Base-by-base conservation (phyloP, 2,329 filamentous ascomycete species). In the Exophiala sp. region DNA sequence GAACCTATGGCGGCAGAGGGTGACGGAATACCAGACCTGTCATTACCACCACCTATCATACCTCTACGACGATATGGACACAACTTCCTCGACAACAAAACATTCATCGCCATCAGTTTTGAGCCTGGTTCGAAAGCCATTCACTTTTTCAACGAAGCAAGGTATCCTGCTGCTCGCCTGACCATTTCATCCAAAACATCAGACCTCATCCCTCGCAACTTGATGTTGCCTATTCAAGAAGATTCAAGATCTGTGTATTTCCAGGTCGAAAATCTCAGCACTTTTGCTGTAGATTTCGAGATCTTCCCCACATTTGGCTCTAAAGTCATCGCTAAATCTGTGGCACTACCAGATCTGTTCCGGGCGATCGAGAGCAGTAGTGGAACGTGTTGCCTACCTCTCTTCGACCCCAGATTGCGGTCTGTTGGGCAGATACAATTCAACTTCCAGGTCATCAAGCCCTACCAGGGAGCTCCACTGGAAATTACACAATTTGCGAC, bases 401-500 rank as follows among this genome's bases (percentile, higher is more conserved):
- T 99, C 0, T 96, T 97, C 61, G 94, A 99, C 67, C 91, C 92
- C 4, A 84, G 94, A 18, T 79, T 97, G 45, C 84, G 92, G 42
- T 88, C 91, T 7, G 96, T 99, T 65, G 94, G 94, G 5, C 89
- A 95, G 65, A 89, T 97, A 62, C 90, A 85, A 60, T 99, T 99
- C 76, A 88, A 89, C 61, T 95, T 90, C 51, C 91, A 97, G 68
- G 90, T 97, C 21, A 95, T 99, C 69, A 96, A 96, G 66, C 94
- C 94, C 0, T 99, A 97, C 74, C 84, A 86, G 59, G 92, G 94
- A 6, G 87, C 91, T 57, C 91, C 94, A 3, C 77, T 99, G 18
- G 94, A 99, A 70, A 96, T 99, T 57, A 95, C 94, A 1, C 91
- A 97, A 66, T 99, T 97, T 65, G 94, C 95, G 59, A 97, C 94